These are phyloP conservation scores for Straminergon stramineum DNA, from an alignment of 225 moss, liverwort and hornwort genomes.

Conservation along the genomic window DNA sequence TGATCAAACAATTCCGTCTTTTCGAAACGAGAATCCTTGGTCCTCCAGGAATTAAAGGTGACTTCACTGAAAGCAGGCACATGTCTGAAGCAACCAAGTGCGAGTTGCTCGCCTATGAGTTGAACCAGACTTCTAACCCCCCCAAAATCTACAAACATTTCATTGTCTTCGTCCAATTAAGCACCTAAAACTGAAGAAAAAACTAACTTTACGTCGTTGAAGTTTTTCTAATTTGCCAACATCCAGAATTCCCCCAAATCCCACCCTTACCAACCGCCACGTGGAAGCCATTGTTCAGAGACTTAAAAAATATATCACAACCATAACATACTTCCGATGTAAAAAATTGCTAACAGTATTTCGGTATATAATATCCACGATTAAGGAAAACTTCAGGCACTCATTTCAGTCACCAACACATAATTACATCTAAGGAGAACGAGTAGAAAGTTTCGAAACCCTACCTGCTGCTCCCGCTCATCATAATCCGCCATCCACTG, in stretches of 20 bases:
- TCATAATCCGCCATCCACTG: slow-evolving; percentile 77
- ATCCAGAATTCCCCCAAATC: neutral
- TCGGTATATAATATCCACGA: neutral
- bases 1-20: neutral
- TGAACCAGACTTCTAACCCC: neutral
- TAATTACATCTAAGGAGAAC: neutral
- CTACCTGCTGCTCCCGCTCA: slow-evolving; percentile 57
- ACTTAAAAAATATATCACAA: neutral
- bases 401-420: neutral
- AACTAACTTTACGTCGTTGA: neutral
- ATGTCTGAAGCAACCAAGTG: neutral
- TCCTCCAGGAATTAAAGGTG: neutral
- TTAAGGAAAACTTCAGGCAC: neutral
- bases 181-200: neutral
- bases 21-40: neutral
- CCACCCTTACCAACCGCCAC: neutral
- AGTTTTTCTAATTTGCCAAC: neutral
- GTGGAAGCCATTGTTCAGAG: neutral
- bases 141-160: neutral
- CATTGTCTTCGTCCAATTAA: neutral
- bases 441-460: neutral
- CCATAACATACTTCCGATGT: neutral
- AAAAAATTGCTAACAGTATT: neutral
- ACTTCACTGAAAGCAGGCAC: neutral
- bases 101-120: neutral